A percentile compares a stretch with the other conserved stretches of the same genome.
Evolutionary conservation across 2,329 filamentous ascomycete genomes (phyloP).

Genomic region (Gaeumannomyces sp.): DNA sequence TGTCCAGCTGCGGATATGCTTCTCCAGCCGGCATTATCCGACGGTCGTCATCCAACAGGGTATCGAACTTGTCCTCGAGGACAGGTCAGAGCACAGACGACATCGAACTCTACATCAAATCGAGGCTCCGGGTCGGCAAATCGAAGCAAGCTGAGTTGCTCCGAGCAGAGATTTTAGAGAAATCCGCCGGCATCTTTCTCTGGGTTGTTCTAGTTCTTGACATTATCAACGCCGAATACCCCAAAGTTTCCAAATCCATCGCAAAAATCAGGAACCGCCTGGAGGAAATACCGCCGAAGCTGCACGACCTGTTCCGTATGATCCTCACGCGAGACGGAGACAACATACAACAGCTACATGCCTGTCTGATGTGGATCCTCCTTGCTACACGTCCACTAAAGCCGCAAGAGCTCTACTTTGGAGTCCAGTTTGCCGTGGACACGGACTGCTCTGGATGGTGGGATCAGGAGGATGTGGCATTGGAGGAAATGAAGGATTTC

Average conservation of each 20-base stretch:
- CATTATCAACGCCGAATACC: slow-evolving; percentile 30
- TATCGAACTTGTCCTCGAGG: slow-evolving; percentile 26
- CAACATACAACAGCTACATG: slow-evolving; percentile 31
- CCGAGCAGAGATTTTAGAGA: slow-evolving; percentile 24
- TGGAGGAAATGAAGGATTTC: slow-evolving; percentile 23
- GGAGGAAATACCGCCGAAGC: slow-evolving; percentile 26
- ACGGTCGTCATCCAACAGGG: slow-evolving; percentile 17
- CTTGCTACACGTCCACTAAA: slow-evolving; percentile 38
- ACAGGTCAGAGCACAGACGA: slow-evolving; percentile 30
- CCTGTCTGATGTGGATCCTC: slow-evolving; percentile 50
- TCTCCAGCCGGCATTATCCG: slow-evolving; percentile 44
- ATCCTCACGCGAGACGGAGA: slow-evolving; percentile 42
- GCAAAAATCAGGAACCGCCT: slow-evolving; percentile 23
- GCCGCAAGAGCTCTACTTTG: slow-evolving; percentile 35
- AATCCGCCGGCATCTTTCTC: too few species aligned
- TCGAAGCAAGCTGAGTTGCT: slow-evolving; percentile 15
- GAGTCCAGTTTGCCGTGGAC: slow-evolving; percentile 27
- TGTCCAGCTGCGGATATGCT: slow-evolving; percentile 27
- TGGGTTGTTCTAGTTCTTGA: slow-evolving; percentile 34
- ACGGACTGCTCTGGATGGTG: slow-evolving; percentile 8
- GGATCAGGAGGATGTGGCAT: slow-evolving; percentile 14
- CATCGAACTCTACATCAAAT: slow-evolving; percentile 25
- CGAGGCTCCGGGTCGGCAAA: slow-evolving; percentile 21
- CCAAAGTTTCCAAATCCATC: slow-evolving; percentile 19
- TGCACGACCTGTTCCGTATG: slow-evolving; percentile 43